Evolutionary conservation across 1,139 yeast species (phyloP), one percentile per base, ranked within the genome.

Genomic region (Lodderomyces beijingensis): DNA sequence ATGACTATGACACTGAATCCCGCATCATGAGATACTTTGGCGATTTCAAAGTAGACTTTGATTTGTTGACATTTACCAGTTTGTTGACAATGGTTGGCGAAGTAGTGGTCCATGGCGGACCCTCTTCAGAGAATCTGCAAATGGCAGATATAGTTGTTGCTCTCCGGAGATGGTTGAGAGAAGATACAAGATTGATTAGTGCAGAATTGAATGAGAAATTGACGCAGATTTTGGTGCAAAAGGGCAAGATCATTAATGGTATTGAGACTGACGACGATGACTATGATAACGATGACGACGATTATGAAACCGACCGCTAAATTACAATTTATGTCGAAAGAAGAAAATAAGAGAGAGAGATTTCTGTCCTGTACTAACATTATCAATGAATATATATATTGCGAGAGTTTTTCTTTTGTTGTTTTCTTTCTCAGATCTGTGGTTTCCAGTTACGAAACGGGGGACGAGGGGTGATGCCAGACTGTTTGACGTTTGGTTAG

Each of bases 171-270:
- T 67, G 72, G 72, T 40, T 66, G 20, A 55, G 57, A 30, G 55
- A 57, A 16, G 20, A 28, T 28, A 20, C 11, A 8, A 15, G 15
- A 15, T 14, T 16, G 16, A 17, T 17, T 7, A 20, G 5, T 20
- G 12, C 16, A 14, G 31, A 21, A 15, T 17, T 28, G n/a, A 17
- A 15, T 14, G 26, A 21, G 4, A 53, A 52, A 17, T 47, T 66
- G 31, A 55, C 59, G 9, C 59, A 60, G 39, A 37, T 55, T 19
- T 48, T 66, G 20, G 57, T 63, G 5, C 42, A 47, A 13, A 63
- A 61, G 44, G 66, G 65, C 2, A 52, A 60, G 49, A 35, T 55
- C 25, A 47, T 65, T 30, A 62, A 58, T 44, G 68, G 66, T 1
- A 42, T 53, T 28, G 50, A 45, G 6, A 38, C 36, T 12, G 55